Base-by-base conservation (phyloP, 331 rosid genomes). In the Malus hybrid region DNA sequence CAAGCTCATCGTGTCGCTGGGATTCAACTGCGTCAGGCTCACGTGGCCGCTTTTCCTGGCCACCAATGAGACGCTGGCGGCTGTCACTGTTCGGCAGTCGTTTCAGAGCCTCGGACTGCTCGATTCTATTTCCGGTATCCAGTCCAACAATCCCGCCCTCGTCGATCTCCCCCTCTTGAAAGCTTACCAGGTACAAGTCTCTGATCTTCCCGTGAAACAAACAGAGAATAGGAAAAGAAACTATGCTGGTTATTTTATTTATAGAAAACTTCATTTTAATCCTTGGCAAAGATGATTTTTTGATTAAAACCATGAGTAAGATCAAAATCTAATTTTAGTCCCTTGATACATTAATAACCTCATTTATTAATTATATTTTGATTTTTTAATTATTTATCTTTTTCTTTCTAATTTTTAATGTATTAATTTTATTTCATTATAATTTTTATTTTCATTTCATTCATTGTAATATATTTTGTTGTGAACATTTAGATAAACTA, bases 11-110 rank as follows among this genome's bases (percentile, higher is more conserved):
- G 56, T 63, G 22, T 73, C 87, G 9, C 77, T 91, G 83, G 98
- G 98, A n/a, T 91, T 93, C 78, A 93, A 93, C 82, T 93, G 98
- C 78, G 98, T 89, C 10, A 85, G 98, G 72, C 91, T 93, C 34
- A 91, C 98, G 68, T 93, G 97, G 97, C 98, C 98, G 0, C 78
- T 84, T 22, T 82, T 76, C 53, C 61, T 93, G 30, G 63, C 78
- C 39, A 89, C 94, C 46, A 85, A 91, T 42, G 89, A 87, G 4
- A 82, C 97, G 9, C 84, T 91, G 4, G 85, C 86, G 15, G 75
- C 90, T 39, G 78, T 87, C 73, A 82, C 97, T 2, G 98, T 93
- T 15, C 76, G 97, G 33, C 73, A 82, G 71, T 93, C 98, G 2
- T 88, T 93, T 67, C 85, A 82, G 75, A 86, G 75, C 11, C 96